Base-by-base conservation (phyloP, 2,329 filamentous ascomycete genomes). In the Pestalotiopsis sp. region DNA sequence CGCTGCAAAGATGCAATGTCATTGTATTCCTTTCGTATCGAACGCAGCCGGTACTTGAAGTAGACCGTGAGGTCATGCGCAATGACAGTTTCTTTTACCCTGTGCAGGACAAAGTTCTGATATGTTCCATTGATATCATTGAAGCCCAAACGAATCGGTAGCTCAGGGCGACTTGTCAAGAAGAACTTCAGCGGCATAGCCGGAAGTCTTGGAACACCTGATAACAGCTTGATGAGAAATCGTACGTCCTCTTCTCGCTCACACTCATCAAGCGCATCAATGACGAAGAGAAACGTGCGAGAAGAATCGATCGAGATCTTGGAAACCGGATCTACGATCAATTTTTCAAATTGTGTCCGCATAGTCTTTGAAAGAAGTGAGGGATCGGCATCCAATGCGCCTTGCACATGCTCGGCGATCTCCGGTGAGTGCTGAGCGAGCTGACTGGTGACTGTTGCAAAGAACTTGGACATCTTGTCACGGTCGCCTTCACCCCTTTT, bases 121-220 rank as follows among this genome's bases (percentile, higher is more conserved):
- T 72, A 76, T 0, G 27, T 73, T 55, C 72, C 74, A 4, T 69
- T 17, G 3, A 79, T 72, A 0, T 71, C 9, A 0, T 61, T 65
- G 45, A 84, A 83, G 0, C 78, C 77, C 4, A 79, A 70, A 0
- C 78, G 76, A 14, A 83, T 74, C 0, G 78, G 75, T 3, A 80
- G 64, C 38, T 83, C 78, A 0, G 81, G 81, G 25, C 81, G 73
- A 52, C 81, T 83, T 0, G 81, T 83, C 0, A 84, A 27, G 57
- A 84, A 80, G 25, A 69, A 71, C 57, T 31, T 62, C n/a, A 73
- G 7, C 14, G n/a, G 2, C 27, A 71, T 69, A 13, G 69, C 45
- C 45, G 70, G 2, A 5, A 5, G 6, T n/a, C 41, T 49, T 14
- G 41, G 41, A 49, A 49, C 13, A 2, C 13, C 62, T 6, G 74